Evolutionary conservation across 2,329 filamentous ascomycete species (phyloP), one percentile per base, ranked within the genome.

Genomic region (Colletotrichum simmondsii): DNA sequence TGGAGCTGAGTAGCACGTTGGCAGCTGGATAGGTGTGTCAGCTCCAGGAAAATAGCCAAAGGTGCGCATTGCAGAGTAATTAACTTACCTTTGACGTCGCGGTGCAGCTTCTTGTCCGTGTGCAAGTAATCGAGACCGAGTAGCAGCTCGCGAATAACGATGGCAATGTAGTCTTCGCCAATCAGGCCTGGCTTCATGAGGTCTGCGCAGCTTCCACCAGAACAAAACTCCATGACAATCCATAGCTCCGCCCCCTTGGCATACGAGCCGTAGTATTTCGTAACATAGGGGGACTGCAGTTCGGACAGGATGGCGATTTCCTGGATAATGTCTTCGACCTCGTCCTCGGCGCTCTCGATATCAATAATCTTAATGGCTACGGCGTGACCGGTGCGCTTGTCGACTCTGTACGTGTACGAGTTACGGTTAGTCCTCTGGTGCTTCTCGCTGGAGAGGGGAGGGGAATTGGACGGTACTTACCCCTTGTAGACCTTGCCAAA

Each of bases 201-300:
- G 81, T 98, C 97, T 60, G 94, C 95, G 80, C 97, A 98, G 84
- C 96, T 98, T 5, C 97, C 97, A 26, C 97, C 97, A 1, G 96
- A 95, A 83, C 97, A 99, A 80, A 97, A 99, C 83, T 99, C 97
- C 97, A 99, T 99, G 82, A 98, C 95, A 78, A 99, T 99, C 97
- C 97, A 99, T 78, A 99, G 86, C 85, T 98, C 94, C 2, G 95
- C 97, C 28, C 96, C 97, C 80, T 98, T 98, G 77, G 98, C 91
- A 80, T 97, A 98, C 69, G 96, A 98, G 76, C 97, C 97, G 85
- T 98, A 95, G 87, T 99, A 99, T 83, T 97, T 97, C 52, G 97
- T 99, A 75, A 98, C 96, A 80, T 97, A 98, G 22, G 95, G 95
- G 22, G 96, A 98, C 84, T 97, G 94, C 76, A 99, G 91, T 83